Base-by-base conservation (phyloP, 164 flowering plant genomes). In the Stephania yunnanensis region DNA sequence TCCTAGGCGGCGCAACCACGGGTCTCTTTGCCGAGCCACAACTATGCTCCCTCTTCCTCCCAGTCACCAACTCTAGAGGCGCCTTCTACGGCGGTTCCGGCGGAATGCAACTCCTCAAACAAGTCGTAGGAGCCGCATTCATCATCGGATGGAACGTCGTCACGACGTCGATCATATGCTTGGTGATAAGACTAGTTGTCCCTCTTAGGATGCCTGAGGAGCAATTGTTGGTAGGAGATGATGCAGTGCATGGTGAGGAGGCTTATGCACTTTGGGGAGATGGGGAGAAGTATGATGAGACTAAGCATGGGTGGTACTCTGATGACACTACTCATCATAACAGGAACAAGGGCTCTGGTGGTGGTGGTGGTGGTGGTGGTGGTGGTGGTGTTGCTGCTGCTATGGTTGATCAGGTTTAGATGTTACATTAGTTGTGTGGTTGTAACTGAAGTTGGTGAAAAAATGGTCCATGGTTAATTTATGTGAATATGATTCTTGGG, bases 201-300 rank as follows among this genome's bases (percentile, higher is more conserved):
- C 87, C 87, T 13, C 63, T 85, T 65, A 65, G 87, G 36, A 85
- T 85, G 87, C 42, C 86, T 6, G 86, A 85, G 10, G 82, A 82
- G 73, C 78, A 85, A 65, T 69, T 85, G 65, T 15, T 71, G 42
- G 68, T 83, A 8, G 87, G 87, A 7, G 86, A 85, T 52, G 87
- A 85, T 46, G 86, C 87, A 2, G 87, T 80, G 30, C 87, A 85
- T 68, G 87, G 87, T 7, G 87, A 85, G 73, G 87, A 85, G 50
- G 86, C 87, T 6, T 85, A 85, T 70, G 86, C 87, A 0, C 65
- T 82, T 77, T 78, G 81, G 83, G 84, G 87, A 1, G 82, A 84
- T 55, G 87, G 87, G 4, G 87, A 84, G 79, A 82, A 71, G 73
- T 82, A 77, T 52, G 84, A 82, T 50, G 36, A 67, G 10, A 31